Conservation (phyloP, 768 basidiomycete genomes). For the Tephrocybe sp. region DNA sequence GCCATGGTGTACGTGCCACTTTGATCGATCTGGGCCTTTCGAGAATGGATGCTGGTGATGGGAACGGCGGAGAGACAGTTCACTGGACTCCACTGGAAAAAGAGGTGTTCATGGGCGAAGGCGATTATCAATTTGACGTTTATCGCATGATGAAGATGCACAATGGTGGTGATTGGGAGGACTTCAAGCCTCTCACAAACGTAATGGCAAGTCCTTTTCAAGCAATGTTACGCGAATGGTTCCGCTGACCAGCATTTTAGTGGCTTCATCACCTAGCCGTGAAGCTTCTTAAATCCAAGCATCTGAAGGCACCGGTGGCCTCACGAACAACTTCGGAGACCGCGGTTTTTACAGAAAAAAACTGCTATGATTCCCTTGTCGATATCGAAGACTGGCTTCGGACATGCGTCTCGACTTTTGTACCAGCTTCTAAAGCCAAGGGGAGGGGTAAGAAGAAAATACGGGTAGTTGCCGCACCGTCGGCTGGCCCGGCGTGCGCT, state of each 20-base stretch:
- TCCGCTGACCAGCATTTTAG: slow-evolving; percentile 35
- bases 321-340: slow-evolving; percentile 32
- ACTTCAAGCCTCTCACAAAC: slow-evolving; percentile 80
- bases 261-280: slow-evolving; percentile 86
- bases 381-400: slow-evolving; percentile 64
- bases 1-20: slow-evolving; percentile 72
- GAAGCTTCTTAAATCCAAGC: slow-evolving; percentile 72
- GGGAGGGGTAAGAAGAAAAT: slow-evolving; percentile 35
- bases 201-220: slow-evolving; percentile 64
- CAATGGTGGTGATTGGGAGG: slow-evolving; percentile 65
- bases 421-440: slow-evolving; percentile 26
- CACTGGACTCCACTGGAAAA: slow-evolving; percentile 85
- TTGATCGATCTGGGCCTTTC: slow-evolving; percentile 95
- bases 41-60: slow-evolving; percentile 65
- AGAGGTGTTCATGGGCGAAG: slow-evolving; percentile 90
- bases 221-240: not conserved
- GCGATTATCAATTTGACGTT: slow-evolving; percentile 92
- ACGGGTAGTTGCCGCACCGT: slow-evolving; percentile 10
- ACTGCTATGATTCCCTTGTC: slow-evolving; percentile 66
- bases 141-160: slow-evolving; percentile 83
- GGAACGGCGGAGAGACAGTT: slow-evolving; percentile 38
- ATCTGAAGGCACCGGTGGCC: slow-evolving; percentile 51
- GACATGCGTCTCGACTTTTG: slow-evolving; percentile 37
- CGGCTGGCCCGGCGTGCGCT: slow-evolving; percentile 42
- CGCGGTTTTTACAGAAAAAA: slow-evolving; percentile 55